Conservation (phyloP, 768 basidiomycete species). For the Amanita polypyramis region DNA sequence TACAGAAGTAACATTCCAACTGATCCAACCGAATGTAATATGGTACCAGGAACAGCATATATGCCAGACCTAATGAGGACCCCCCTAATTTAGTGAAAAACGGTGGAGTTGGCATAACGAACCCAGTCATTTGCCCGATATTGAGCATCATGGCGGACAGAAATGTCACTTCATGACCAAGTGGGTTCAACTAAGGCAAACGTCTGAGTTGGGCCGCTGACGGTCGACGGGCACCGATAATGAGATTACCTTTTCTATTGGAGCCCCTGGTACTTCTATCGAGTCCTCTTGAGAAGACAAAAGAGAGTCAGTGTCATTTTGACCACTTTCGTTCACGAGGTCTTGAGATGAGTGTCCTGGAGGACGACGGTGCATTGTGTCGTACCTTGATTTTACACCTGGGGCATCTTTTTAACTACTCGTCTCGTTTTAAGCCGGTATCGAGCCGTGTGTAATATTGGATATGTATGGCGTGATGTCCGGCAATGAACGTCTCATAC, state of each 20-base stretch:
- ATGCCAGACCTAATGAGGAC: slow-evolving; percentile 20
- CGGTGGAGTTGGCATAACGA: background rate
- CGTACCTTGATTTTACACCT: no score
- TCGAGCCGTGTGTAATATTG: no score
- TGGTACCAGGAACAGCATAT: slow-evolving; percentile 24
- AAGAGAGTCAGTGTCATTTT: background rate
- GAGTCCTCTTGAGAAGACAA: background rate
- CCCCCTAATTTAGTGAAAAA: background rate
- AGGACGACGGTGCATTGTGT: background rate
- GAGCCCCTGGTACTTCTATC: background rate
- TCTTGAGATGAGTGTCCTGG: background rate
- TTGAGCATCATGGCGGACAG: slow-evolving; percentile 26
- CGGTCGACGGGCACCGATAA: no score
- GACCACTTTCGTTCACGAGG: background rate
- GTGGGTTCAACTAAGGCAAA: slow-evolving; percentile 15
- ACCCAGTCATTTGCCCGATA: slow-evolving; percentile 25
- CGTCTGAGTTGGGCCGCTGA: background rate
- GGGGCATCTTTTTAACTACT: no score
- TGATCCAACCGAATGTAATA: slow-evolving; percentile 27
- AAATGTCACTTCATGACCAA: slow-evolving; percentile 23
- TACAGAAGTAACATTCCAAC: slow-evolving; percentile 21
- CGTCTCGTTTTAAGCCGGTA: background rate
- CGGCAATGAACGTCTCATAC: no score
- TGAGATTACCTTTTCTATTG: background rate
- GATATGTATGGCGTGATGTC: background rate